phyloP scores from a whole-genome alignment of 352 stramenopile genomes.

The Phytophthora vignae region DNA sequence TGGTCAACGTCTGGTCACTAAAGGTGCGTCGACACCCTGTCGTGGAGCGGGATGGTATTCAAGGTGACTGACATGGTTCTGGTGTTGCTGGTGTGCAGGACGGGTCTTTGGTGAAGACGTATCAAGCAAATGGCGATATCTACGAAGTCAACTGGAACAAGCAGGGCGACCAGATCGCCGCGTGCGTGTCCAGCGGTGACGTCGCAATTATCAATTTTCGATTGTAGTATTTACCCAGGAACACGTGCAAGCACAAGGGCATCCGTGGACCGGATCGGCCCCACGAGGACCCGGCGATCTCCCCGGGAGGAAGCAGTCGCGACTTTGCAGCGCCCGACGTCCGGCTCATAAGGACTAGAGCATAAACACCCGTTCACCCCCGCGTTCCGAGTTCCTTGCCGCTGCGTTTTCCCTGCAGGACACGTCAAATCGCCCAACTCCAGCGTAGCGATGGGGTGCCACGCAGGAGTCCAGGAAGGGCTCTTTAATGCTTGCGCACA shows the following conservation, averaged over 20 bases:
- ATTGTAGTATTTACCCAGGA: constrained; percentile 88
- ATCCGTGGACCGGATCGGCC: constrained; percentile 14
- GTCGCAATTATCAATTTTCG: constrained; percentile 92
- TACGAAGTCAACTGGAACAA: constrained; percentile 99
- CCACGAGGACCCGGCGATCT: constrained; percentile 13
- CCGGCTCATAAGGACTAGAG: constrained; percentile 47
- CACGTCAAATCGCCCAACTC: too few species aligned
- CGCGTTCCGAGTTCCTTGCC: constrained; percentile 18
- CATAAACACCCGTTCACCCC: constrained; percentile 39
- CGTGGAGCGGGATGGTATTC: neutral
- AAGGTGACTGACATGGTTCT: constrained; percentile 2
- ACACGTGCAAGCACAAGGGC: constrained; percentile 35
- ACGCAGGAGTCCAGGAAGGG: too few species aligned
- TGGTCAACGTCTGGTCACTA: constrained; percentile 98
- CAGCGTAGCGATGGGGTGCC: too few species aligned
- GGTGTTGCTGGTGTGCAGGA: constrained; percentile 49
- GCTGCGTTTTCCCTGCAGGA: constrained; percentile 11
- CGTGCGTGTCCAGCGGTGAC: constrained; percentile 88
- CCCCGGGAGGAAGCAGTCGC: constrained; percentile 28
- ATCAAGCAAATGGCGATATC: constrained; percentile 95
- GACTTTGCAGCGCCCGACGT: constrained; percentile 32
- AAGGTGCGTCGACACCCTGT: constrained; percentile 71
- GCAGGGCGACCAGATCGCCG: constrained; percentile 85
- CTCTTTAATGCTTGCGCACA: too few species aligned
- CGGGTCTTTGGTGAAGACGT: constrained; percentile 84